Evolutionary conservation across 1,284 basidiomycete species (phyloP).

Genomic region (Sporisorium exsertum): DNA sequence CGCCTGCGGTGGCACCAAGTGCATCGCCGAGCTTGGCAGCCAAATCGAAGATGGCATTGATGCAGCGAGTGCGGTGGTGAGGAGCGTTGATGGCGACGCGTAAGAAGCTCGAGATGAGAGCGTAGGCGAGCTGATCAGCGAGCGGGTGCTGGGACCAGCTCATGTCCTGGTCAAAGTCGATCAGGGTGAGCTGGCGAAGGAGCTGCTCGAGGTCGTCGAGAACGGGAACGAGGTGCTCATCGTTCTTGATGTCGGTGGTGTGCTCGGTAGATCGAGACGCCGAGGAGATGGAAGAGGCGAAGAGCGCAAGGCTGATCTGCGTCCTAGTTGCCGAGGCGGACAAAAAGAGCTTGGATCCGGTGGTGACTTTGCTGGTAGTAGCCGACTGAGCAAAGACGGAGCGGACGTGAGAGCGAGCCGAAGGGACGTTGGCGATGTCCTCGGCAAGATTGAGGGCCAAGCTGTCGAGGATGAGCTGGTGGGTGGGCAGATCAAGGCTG

Average conservation of each 20-base stretch:
- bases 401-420: conserved; percentile 38
- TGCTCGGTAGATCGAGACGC: conserved; percentile 54
- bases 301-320: conserved; percentile 65
- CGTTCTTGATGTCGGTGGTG: conserved; percentile 49
- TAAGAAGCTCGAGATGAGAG: conserved; percentile 72
- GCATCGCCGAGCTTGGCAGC: conserved; percentile 33
- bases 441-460: conserved; percentile 77
- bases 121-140: conserved; percentile 64
- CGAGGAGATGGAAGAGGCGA: conserved; percentile 63
- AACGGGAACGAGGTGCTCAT: conserved; percentile 59
- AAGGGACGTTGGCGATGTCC: conserved; percentile 54
- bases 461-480: conserved; percentile 82
- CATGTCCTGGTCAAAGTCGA: conserved; percentile 58
- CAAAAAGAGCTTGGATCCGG: conserved; percentile 33
- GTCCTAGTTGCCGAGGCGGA: conserved; percentile 56
- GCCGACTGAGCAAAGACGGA: conserved; percentile 41
- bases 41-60: conserved; percentile 51
- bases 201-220: conserved; percentile 56
- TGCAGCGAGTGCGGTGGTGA: conserved; percentile 75
- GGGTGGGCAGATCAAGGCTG: conserved; percentile 76
- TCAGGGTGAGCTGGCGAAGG: conserved; percentile 41
- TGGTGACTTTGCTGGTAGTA: conserved; percentile 48
- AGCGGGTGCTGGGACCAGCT: conserved; percentile 57
- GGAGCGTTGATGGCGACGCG: conserved; percentile 74
- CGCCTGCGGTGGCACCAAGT: conserved; percentile 70